Percentiles rank a stretch among this genome's conserved stretches.
Evolutionary conservation across 306 rosid genomes (phyloP).

Genomic region (Sophora flavescens): DNA sequence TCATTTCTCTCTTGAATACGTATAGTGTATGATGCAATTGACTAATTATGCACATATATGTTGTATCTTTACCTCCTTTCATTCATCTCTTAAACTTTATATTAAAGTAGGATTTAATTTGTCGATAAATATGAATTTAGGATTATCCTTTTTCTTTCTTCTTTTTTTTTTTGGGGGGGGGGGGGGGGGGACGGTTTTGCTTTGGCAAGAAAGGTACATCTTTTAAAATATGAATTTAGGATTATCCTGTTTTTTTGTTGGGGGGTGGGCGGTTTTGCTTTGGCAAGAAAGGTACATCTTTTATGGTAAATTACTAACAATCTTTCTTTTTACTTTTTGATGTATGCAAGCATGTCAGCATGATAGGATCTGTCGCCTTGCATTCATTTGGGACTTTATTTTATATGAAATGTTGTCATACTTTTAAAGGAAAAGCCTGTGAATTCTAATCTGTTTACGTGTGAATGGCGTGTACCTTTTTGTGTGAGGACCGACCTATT

Average conservation of each 20-base stretch:
- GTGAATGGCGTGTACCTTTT: conserved; percentile 47
- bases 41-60: not conserved
- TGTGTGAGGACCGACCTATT: conserved; percentile 37
- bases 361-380: conserved; percentile 33
- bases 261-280: not conserved
- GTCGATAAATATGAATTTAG: not conserved
- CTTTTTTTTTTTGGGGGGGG: no score
- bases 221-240: no score
- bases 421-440: conserved; percentile 32
- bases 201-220: no score
- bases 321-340: conserved; percentile 2
- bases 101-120: conserved; percentile 12
- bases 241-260: no score
- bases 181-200: no score
- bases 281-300: not conserved
- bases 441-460: conserved; percentile 41
- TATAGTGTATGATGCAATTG: not conserved
- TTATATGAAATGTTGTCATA: not conserved
- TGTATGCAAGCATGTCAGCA: conserved; percentile 40
- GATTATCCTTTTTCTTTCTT: not conserved
- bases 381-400: conserved; percentile 29
- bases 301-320: not conserved
- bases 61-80: not conserved
- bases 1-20: not conserved
- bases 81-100: conserved; percentile 19